Conservation (phyloP, 2,329 filamentous ascomycete genomes). For the Alternaria sp. region DNA sequence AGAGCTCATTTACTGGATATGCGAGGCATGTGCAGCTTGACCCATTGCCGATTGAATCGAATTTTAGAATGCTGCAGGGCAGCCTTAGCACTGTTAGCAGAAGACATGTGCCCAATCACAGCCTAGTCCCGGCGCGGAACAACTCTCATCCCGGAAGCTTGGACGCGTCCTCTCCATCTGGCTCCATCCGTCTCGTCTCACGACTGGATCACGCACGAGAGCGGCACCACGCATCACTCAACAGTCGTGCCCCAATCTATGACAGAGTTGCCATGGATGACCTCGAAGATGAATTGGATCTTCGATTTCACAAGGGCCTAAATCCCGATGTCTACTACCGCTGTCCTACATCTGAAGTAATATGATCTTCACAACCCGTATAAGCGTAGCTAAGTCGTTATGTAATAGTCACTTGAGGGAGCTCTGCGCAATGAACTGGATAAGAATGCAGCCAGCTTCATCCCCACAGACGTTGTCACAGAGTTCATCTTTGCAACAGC, state of each 20-base stretch:
- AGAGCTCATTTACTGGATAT: not conserved
- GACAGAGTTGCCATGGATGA: slow-evolving; percentile 32
- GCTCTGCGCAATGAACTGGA: slow-evolving; percentile 41
- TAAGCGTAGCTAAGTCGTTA: slow-evolving; percentile 24
- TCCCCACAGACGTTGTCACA: slow-evolving; percentile 42
- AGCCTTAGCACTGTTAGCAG: not conserved
- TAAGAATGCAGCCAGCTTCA: slow-evolving; percentile 38
- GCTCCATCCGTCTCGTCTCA: slow-evolving; percentile 6
- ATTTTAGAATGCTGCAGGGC: slow-evolving; percentile 11
- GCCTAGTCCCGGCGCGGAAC: not conserved
- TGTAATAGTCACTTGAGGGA: slow-evolving; percentile 36
- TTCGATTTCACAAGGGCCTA: slow-evolving; percentile 39
- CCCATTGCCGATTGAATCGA: slow-evolving; percentile 8
- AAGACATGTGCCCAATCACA: slow-evolving; percentile 1
- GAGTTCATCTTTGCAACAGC: slow-evolving; percentile 41
- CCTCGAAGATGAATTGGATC: slow-evolving; percentile 44
- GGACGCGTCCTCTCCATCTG: slow-evolving; percentile 1
- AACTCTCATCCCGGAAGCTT: slow-evolving; percentile 2
- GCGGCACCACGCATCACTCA: slow-evolving; percentile 10
- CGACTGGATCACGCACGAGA: slow-evolving; percentile 8
- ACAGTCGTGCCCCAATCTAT: not conserved
- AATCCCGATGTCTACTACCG: slow-evolving; percentile 46
- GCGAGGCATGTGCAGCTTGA: slow-evolving; percentile 4
- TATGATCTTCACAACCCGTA: slow-evolving; percentile 9
- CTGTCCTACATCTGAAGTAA: slow-evolving; percentile 39